A percentile compares a stretch with the other conserved stretches of the same genome.
phyloP scores from a whole-genome alignment of 768 basidiomycete species.

The Mycena amicta region DNA sequence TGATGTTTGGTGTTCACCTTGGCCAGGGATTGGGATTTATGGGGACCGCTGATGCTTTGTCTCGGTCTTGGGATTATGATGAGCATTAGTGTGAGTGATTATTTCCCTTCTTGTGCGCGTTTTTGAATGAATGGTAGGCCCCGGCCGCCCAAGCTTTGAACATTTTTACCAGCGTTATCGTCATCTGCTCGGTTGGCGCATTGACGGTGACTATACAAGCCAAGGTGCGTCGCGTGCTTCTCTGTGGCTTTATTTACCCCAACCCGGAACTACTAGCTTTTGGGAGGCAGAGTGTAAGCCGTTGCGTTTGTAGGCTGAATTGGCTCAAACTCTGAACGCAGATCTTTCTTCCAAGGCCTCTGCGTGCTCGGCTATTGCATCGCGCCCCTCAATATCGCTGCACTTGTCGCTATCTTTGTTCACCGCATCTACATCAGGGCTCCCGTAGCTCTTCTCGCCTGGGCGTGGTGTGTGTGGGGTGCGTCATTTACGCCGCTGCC shows the following conservation, averaged over 20 bases:
- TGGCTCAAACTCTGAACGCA: slow-evolving; percentile 30
- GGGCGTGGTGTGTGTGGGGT: slow-evolving; percentile 99
- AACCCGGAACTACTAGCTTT: slow-evolving; percentile 65
- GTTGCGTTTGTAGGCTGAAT: background rate
- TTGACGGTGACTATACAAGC: slow-evolving; percentile 94
- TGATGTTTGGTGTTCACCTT: slow-evolving; percentile 1
- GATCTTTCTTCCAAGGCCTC: slow-evolving; percentile 94
- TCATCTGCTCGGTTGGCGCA: slow-evolving; percentile 88
- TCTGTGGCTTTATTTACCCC: no score
- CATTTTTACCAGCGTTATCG: slow-evolving; percentile 93
- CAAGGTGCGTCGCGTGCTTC: slow-evolving; percentile 65
- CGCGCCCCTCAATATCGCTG: slow-evolving; percentile 90
- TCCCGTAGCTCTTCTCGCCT: slow-evolving; percentile 82
- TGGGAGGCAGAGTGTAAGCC: slow-evolving; percentile 81
- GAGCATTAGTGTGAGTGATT: slow-evolving; percentile 69
- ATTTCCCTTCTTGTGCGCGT: no score
- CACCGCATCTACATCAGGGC: slow-evolving; percentile 83
- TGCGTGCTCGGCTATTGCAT: slow-evolving; percentile 96
- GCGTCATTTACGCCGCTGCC: slow-evolving; percentile 24
- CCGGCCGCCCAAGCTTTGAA: slow-evolving; percentile 80
- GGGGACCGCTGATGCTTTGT: slow-evolving; percentile 90
- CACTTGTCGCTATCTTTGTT: slow-evolving; percentile 84
- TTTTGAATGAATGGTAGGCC: no score
- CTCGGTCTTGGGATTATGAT: slow-evolving; percentile 81
- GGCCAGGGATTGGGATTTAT: slow-evolving; percentile 93